Evolutionary conservation across 1,139 yeast species (phyloP).

Genomic region (Taiozyma sp.): DNA sequence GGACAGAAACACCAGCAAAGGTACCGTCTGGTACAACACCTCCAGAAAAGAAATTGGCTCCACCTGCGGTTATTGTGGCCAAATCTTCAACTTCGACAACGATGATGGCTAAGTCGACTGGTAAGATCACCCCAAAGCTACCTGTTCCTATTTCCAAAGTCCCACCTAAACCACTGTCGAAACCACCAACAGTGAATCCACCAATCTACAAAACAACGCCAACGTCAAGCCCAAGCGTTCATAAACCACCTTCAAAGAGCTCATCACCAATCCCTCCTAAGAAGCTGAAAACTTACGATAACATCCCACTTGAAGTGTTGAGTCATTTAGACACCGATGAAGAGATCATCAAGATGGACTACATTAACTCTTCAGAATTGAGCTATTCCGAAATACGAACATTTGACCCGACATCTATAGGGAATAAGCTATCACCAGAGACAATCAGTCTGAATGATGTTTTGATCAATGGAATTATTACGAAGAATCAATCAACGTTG

Average conservation of each 20-base stretch:
- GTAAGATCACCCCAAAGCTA: not conserved
- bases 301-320: not conserved
- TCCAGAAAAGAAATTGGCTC: not conserved
- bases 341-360: conserved; percentile 34
- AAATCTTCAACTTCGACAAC: not conserved
- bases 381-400: conserved; percentile 10
- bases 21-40: not conserved
- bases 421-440: conserved; percentile 3
- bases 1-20: not conserved
- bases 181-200: conserved; percentile 1
- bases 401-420: conserved; percentile 8
- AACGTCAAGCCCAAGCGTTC: not conserved
- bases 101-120: not conserved
- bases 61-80: not conserved
- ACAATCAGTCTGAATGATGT: conserved; percentile 32
- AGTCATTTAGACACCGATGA: conserved; percentile 18
- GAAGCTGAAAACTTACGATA: not conserved
- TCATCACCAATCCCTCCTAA: conserved; percentile 1
- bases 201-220: conserved; percentile 12
- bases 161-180: not conserved
- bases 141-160: not conserved
- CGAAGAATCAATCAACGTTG: conserved; percentile 33
- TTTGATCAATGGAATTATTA: conserved; percentile 36
- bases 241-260: not conserved
- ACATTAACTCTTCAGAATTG: conserved; percentile 33